Evolutionary conservation across 768 basidiomycete species (phyloP), one percentile per base, ranked within the genome.

Genomic region (Lentinula raphanica): DNA sequence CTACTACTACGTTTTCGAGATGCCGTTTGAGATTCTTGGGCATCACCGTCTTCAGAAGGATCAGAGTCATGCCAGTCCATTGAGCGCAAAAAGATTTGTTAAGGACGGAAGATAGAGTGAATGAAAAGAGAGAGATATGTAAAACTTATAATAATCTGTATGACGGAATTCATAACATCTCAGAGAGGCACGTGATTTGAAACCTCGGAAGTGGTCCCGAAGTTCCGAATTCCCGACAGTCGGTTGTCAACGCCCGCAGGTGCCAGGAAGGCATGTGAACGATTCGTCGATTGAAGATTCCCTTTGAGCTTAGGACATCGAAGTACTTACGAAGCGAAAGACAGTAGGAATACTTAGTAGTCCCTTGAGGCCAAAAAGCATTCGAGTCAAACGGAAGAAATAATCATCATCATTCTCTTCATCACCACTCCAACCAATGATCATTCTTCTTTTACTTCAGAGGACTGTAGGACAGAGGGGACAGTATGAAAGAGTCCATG

Each of bases 401-500:
- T n/a, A 39, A 17, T 39, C 38, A 39, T 2, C 19, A 42, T 21
- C 19, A 15, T 13, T 39, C 17, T n/a, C 38, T 39, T 6, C 13
- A 35, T 35, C 32, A 39, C 38, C 17, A 39, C 12, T 39, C n/a
- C n/a, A n/a, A n/a, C n/a, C n/a, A n/a, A n/a, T n/a, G n/a, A n/a
- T n/a, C n/a, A 39, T 49, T 50, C 42, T 51, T 4, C 44, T 39
- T 15, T 70, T 76, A 93, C 76, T 93, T 91, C 59, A 96, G 78
- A 59, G 94, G 92, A 69, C 90, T 92, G 75, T 87, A 94, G 27
- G 86, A 75, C 46, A 95, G 77, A 23, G 94, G 88, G 50, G 78
- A 72, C 62, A 98, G 74, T 66, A 99, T 89, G 63, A 87, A 84
- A 7, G 89, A 84, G 70, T 94, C 89, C 96, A 98, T 98, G 15